A percentile compares a stretch with the other conserved stretches of the same genome.
Evolutionary conservation across 352 stramenopile genomes (phyloP).

Genomic region (Thraustochytrium sp.): DNA sequence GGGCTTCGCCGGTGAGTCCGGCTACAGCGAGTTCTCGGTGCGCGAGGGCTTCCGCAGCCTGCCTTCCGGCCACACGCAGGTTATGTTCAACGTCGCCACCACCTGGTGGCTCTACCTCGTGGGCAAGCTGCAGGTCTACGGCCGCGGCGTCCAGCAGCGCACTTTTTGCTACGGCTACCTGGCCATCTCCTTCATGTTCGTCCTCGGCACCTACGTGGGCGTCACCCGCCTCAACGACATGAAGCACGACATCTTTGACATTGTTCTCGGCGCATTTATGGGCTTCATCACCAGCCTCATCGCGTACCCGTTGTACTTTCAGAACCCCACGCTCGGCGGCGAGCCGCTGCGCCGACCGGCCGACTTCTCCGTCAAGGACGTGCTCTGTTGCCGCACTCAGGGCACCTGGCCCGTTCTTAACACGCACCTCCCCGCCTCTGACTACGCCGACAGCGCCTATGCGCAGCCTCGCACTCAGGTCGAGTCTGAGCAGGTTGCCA

Average conservation of each 20-base stretch:
- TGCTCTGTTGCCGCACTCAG: neutral
- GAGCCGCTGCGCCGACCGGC: neutral
- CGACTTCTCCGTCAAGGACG: neutral
- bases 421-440: neutral
- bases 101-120: slow-evolving; percentile 14
- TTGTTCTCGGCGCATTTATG: neutral
- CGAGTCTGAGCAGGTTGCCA: too few species aligned
- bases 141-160: neutral
- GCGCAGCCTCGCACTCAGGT: neutral
- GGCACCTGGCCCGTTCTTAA: neutral
- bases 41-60: neutral
- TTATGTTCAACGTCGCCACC: neutral
- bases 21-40: slow-evolving; percentile 4
- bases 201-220: neutral
- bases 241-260: neutral
- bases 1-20: neutral
- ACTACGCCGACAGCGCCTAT: neutral
- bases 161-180: slow-evolving; percentile 21
- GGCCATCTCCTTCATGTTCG: slow-evolving; percentile 5
- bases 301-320: slow-evolving; percentile 10
- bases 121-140: slow-evolving; percentile 4
- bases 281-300: neutral
- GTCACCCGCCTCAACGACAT: slow-evolving; percentile 8
- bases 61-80: neutral
- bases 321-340: slow-evolving; percentile 1